These are phyloP conservation scores for Thalassia testudinum DNA, from an alignment of 116 monocot species.

Conservation along the genomic window DNA sequence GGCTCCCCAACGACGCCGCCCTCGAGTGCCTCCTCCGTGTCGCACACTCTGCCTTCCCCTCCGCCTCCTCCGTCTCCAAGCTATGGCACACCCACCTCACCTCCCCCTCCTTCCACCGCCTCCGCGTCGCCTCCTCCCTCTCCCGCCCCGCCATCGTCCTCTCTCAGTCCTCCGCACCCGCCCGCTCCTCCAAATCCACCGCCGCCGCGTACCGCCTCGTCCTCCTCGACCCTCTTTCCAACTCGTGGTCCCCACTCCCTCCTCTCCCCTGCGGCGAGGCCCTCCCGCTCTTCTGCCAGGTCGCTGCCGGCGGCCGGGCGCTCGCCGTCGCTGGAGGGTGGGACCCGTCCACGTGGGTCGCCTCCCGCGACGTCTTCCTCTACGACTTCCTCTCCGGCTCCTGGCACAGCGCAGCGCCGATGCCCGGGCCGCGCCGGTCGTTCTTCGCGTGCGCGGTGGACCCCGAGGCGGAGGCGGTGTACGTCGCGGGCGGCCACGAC, in stretches of 20 bases:
- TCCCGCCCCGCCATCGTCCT: slow-evolving; percentile 8
- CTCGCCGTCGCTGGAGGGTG: slow-evolving; percentile 69
- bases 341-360: slow-evolving; percentile 50
- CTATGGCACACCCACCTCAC: slow-evolving; percentile 13
- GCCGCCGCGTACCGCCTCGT: slow-evolving; percentile 1
- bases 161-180: slow-evolving; percentile 3
- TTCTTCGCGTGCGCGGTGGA: slow-evolving; percentile 62
- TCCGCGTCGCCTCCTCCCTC: slow-evolving; percentile 7
- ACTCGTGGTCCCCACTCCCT: slow-evolving; percentile 13
- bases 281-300: slow-evolving; percentile 26
- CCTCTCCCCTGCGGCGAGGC: slow-evolving; percentile 4
- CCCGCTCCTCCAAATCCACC: background rate
- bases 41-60: slow-evolving; percentile 5
- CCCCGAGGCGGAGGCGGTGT: slow-evolving; percentile 9
- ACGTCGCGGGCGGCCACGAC: slow-evolving; percentile 78
- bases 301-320: slow-evolving; percentile 9
- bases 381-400: slow-evolving; percentile 33
- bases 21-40: slow-evolving; percentile 13
- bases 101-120: slow-evolving; percentile 11
- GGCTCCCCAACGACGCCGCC: slow-evolving; percentile 16
- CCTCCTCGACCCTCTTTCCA: slow-evolving; percentile 4
- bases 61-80: slow-evolving; percentile 10
- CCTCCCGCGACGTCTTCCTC: slow-evolving; percentile 32
- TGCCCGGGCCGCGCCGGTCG: slow-evolving; percentile 54
- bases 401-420: slow-evolving; percentile 34